Evolutionary conservation across 768 basidiomycete genomes (phyloP), one percentile per base, ranked within the genome.

Genomic region (Phlebiopsis flavidoalba): DNA sequence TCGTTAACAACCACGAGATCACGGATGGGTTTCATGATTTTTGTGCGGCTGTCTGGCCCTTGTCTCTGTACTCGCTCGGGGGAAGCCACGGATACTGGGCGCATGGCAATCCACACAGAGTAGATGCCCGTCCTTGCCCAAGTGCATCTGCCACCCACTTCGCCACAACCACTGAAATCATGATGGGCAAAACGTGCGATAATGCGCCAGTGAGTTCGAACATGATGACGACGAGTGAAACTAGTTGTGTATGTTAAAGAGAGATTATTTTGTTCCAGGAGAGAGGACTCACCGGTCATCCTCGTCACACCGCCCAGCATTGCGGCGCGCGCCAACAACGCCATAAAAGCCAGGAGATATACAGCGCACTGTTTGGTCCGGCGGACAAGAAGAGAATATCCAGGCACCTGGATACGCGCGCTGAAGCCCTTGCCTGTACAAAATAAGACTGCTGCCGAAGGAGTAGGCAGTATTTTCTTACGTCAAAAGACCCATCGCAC

Each of bases 171-270:
- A 90, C 87, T 58, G 83, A 84, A 50, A 90, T 84, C 88, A 90
- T 89, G 69, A 90, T 89, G 15, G 88, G 88, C 35, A 90, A 76
- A n/a, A 90, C 88, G 73, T 90, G 88, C 14, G 88, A 89, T 26
- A 90, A 75, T 3, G 88, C 88, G 14, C 88, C 88, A 21, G 88
- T 90, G n/a, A 90, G 75, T 87, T 90, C 88, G 65, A 89, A 90
- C 3, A 90, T 76, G 59, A 90, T 90, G 31, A 89, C 87, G 17
- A 90, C 88, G 55, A 90, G 73, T 5, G 88, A 90, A 57, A 90
- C 88, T 88, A 63, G 43, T 14, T 15, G 10, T 14, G 2, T 2
- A 40, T 62, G 49, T n/a, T 14, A 58, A 52, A 19, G 5, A 19
- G 40, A n/a, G 15, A 31, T 31, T 2, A 31, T 6, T 31, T 6